Percentiles rank a stretch among this genome's conserved stretches.
Evolutionary conservation across 2,329 filamentous ascomycete genomes (phyloP).

Genomic region (Paracorniculantispora psalliotae): DNA sequence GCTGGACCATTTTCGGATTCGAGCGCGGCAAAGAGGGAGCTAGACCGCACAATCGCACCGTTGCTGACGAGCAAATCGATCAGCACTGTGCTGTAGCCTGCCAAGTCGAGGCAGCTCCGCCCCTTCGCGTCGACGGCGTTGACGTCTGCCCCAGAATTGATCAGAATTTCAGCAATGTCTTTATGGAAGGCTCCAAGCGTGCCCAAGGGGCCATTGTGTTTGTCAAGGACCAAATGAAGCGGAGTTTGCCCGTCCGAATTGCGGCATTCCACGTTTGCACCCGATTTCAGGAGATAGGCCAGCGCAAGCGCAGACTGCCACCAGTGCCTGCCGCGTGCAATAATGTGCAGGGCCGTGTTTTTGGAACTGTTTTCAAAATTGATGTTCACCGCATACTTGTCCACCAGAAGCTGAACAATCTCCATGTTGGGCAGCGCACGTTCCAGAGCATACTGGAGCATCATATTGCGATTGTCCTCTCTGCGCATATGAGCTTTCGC

Average conservation of each 20-base stretch:
- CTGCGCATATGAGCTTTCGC: too few species aligned
- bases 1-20: neutral
- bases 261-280: constrained; percentile 7
- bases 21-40: constrained; percentile 12
- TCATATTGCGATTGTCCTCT: neutral
- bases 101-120: constrained; percentile 13
- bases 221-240: constrained; percentile 12
- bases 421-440: constrained; percentile 5
- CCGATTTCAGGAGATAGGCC: constrained; percentile 10
- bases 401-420: constrained; percentile 6
- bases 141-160: constrained; percentile 9
- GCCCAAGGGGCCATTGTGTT: neutral
- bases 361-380: neutral
- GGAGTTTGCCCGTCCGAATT: constrained; percentile 11
- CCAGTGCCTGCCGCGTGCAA: constrained; percentile 10
- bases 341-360: neutral
- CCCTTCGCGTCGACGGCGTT: constrained; percentile 12
- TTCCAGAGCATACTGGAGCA: neutral
- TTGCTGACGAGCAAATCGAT: constrained; percentile 2
- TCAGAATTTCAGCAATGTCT: constrained; percentile 10
- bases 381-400: constrained; percentile 8
- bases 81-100: constrained; percentile 7
- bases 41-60: neutral
- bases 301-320: constrained; percentile 17
- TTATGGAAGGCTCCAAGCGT: neutral